Conservation (phyloP, 257 asterid species). For the Petunia secreta region DNA sequence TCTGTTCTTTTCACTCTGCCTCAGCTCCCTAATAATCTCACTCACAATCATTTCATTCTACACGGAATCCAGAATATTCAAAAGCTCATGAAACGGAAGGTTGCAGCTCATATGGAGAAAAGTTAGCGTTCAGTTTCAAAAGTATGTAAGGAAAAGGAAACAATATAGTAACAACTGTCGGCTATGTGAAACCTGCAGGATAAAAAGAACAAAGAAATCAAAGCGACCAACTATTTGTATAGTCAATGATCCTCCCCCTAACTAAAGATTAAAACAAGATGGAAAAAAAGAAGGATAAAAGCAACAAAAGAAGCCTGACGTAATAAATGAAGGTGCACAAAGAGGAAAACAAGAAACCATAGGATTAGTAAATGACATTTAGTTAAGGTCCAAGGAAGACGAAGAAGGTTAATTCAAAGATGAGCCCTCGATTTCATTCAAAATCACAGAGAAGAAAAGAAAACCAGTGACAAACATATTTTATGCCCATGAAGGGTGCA, state of each 20-base stretch:
- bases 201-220: background rate
- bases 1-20: background rate
- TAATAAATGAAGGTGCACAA: background rate
- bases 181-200: background rate
- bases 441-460: slow-evolving; percentile 48
- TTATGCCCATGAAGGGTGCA: background rate
- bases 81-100: slow-evolving; percentile 1
- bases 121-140: background rate
- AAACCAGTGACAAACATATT: slow-evolving; percentile 29
- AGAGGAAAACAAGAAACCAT: slow-evolving; percentile 21
- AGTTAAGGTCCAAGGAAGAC: background rate
- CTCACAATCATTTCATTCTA: slow-evolving; percentile 2
- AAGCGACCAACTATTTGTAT: background rate
- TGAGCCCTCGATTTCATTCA: slow-evolving; percentile 13
- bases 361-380: slow-evolving; percentile 2
- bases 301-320: background rate
- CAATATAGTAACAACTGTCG: background rate
- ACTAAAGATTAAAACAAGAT: background rate
- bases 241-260: background rate
- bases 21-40: background rate
- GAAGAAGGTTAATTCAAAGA: background rate
- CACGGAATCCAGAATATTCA: background rate
- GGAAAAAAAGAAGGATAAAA: background rate
- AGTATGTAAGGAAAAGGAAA: background rate
- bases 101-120: background rate